Base-by-base conservation (phyloP, 2,329 filamentous ascomycete genomes). In the Epichloe uncinata region DNA sequence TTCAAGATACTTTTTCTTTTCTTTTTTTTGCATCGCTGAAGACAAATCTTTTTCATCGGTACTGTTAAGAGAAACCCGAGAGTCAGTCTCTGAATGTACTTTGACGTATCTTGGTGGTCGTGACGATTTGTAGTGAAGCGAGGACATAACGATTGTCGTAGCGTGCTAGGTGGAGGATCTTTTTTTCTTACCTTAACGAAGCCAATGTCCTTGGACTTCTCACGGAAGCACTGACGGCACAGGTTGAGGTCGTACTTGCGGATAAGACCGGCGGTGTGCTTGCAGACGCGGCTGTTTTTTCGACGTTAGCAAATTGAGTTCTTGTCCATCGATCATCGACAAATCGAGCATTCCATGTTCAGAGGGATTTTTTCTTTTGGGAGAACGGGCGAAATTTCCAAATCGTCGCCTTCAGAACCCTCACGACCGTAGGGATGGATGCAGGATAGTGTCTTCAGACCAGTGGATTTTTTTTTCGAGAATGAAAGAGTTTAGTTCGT, bases 221-320 rank as follows among this genome's bases (percentile, higher is more conserved):
- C 81, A 66, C 81, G 78, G 79, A 84, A 85, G 78, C 82, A 85
- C 71, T 85, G 82, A 79, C 82, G 81, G 80, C 82, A 85, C 69
- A 85, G 81, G 75, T 95, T 88, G 65, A 96, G 81, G 70, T 93
- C 91, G 79, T 98, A 98, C 80, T 98, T 98, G 80, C 93, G 90
- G 83, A 98, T 95, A 64, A 98, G 84, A 94, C 93, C 93, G 68
- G 93, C 91, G 70, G 81, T 84, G 86, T 98, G 91, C 70, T 89
- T 88, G 87, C 78, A 81, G 68, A 81, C 75, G 58, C 78, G 78
- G 78, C 78, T 81, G 60, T 40, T 38, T 16, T 11, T 16, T n/a
- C 11, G 7, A 40, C 12, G 42, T 49, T 41, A 49, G 48, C 22
- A 49, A 45, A 45, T 20, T 12, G 3, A 20, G 12, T 45, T 35